Percentiles rank a stretch among this genome's conserved stretches.
These are phyloP conservation scores for Tylopilus sp. DNA, from an alignment of 768 basidiomycete species.

Conservation along the genomic window DNA sequence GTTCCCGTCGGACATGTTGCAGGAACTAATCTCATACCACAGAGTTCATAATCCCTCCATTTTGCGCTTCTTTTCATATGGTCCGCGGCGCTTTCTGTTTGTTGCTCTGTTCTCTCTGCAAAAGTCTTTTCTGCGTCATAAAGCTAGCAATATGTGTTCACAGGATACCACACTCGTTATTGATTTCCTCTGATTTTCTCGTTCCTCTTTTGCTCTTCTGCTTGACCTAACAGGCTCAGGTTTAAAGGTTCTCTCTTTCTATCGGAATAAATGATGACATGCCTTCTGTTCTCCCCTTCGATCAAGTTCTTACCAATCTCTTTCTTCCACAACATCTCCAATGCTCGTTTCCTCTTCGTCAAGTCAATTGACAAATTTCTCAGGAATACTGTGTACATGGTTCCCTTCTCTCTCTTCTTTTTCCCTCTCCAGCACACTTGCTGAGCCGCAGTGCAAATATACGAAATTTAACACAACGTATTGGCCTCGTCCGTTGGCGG, in stretches of 20 bases:
- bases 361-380: too few species aligned
- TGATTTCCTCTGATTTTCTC: background rate
- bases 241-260: background rate
- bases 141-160: background rate
- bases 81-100: background rate
- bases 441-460: background rate
- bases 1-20: conserved; percentile 11
- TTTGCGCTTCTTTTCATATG: background rate
- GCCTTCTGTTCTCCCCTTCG: background rate
- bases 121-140: background rate
- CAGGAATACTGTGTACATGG: too few species aligned
- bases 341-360: background rate
- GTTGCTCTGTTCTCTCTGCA: background rate
- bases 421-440: background rate
- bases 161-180: conserved; percentile 22
- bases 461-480: background rate
- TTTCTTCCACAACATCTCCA: background rate
- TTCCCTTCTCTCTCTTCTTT: too few species aligned
- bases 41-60: conserved; percentile 18
- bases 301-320: background rate
- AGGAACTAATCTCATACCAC: conserved; percentile 24
- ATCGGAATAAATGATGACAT: background rate
- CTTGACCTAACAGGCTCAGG: conserved; percentile 4
- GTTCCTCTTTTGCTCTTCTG: background rate
- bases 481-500: too few species aligned